Base-by-base conservation (phyloP, 2,329 filamentous ascomycete species). In the Diaporthe sp. region DNA sequence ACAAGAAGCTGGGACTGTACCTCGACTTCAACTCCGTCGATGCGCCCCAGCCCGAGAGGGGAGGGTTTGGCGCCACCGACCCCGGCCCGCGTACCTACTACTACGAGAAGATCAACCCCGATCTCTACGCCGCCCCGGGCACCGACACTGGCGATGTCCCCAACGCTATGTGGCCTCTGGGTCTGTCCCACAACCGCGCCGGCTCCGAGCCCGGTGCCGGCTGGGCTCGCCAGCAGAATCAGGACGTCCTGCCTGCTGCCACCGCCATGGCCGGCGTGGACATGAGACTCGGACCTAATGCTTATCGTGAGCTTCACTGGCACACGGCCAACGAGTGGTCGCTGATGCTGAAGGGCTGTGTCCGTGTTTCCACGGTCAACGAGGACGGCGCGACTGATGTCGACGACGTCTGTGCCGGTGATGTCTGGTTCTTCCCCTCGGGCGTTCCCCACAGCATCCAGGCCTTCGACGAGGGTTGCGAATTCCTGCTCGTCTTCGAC, bases 301-400 rank as follows among this genome's bases (percentile, higher is more conserved):
- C 87, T 0, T 92, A 92, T 75, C 87, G 91, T 27, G 91, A 93
- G 79, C 82, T 93, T 30, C 91, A 93, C 77, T 93, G 89, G 89
- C 89, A 91, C 76, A 88, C 86, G 50, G 85, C 87, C 51, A 85
- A 82, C 63, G 84, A 90, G 77, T 90, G 88, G 88, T 83, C 86
- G 0, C 81, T 89, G 7, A 82, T 91, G 15, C 82, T 90, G 22
- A 89, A 89, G 73, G 89, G 89, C 0, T 86, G 84, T 53, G 87
- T 88, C 3, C 84, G 87, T 7, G 81, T 91, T 1, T 82, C 85
- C 9, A 86, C 89, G 1, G 83, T 91, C 55, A 86, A 91, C 75
- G 84, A 88, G 55, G 84, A 88, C 13, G 88, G 88, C 1, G 80
- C 84, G 59, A 85, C 81, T 12, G 87, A 88, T 65, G 80, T 86